A percentile compares a stretch with the other conserved stretches of the same genome.
Conservation (phyloP, 768 basidiomycete species). For the Dioszegia crocea region DNA sequence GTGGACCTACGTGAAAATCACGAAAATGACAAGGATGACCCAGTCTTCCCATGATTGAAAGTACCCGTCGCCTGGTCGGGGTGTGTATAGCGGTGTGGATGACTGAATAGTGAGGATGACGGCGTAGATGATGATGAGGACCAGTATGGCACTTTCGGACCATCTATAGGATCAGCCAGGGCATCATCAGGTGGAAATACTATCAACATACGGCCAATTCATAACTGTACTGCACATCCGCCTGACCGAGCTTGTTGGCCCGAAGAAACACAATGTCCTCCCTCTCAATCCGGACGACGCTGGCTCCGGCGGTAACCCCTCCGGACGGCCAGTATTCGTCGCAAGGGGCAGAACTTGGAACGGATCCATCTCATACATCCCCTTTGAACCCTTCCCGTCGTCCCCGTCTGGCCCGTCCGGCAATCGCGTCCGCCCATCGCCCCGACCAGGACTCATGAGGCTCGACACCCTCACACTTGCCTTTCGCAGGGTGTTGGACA, state of each 20-base stretch:
- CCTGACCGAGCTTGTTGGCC: slow-evolving; percentile 64
- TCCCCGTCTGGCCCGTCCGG: slow-evolving; percentile 11
- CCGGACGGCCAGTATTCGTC: slow-evolving; percentile 16
- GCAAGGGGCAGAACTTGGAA: neutral
- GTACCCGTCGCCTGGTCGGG: slow-evolving; percentile 57
- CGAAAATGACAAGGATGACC: slow-evolving; percentile 74
- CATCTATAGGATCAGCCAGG: slow-evolving; percentile 54
- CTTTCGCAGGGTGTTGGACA: slow-evolving; percentile 28
- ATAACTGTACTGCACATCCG: slow-evolving; percentile 65
- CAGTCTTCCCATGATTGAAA: slow-evolving; percentile 88
- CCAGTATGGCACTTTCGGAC: slow-evolving; percentile 79
- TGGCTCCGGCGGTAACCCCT: slow-evolving; percentile 33
- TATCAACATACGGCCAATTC: slow-evolving; percentile 66
- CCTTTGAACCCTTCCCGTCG: slow-evolving; percentile 8
- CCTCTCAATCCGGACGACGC: slow-evolving; percentile 58
- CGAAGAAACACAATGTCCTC: slow-evolving; percentile 70
- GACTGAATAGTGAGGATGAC: slow-evolving; percentile 77
- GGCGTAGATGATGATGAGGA: slow-evolving; percentile 78
- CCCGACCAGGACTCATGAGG: slow-evolving; percentile 25
- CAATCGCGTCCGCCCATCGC: slow-evolving; percentile 13
- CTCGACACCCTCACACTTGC: slow-evolving; percentile 37
- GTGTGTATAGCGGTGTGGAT: slow-evolving; percentile 55
- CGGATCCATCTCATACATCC: slow-evolving; percentile 11
- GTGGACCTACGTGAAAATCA: slow-evolving; percentile 71
- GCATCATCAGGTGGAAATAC: neutral